These are phyloP conservation scores for Hypholoma sublateritium DNA, from an alignment of 768 basidiomycete species.

Conservation along the genomic window DNA sequence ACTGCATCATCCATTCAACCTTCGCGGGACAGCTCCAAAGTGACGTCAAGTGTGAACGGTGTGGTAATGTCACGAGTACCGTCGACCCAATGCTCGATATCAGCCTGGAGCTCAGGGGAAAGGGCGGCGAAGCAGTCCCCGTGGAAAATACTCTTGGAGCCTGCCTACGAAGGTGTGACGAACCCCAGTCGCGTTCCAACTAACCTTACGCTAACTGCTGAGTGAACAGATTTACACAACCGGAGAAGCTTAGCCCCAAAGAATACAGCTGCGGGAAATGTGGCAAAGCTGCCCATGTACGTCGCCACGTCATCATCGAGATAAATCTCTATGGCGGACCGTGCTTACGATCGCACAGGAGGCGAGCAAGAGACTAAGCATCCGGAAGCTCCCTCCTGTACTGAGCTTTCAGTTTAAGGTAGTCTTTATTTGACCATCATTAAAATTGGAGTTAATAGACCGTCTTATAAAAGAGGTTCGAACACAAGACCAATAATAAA, in stretches of 20 bases:
- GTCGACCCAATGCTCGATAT: conserved; percentile 90
- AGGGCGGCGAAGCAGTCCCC: conserved; percentile 39
- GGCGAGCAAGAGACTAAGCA: conserved; percentile 82
- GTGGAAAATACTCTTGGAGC: conserved; percentile 69
- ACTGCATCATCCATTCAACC: conserved; percentile 88
- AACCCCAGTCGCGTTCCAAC: conserved; percentile 6
- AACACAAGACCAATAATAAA: conserved; percentile 78
- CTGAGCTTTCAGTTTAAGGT: conserved; percentile 97
- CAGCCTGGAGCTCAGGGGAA: conserved; percentile 74
- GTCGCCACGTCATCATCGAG: conserved; percentile 17
- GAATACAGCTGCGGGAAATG: conserved; percentile 87
- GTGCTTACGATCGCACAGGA: conserved; percentile 39
- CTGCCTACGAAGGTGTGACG: conserved; percentile 68
- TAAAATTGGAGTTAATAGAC: conserved; percentile 2
- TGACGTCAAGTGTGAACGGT: conserved; percentile 86
- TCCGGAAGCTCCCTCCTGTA: conserved; percentile 84
- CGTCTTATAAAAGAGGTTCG: conserved; percentile 70
- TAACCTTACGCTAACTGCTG: conserved; percentile 1
- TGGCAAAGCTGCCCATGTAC: conserved; percentile 62
- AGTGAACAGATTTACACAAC: conserved; percentile 70
- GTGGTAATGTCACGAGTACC: conserved; percentile 74
- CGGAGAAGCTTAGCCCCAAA: conserved; percentile 80
- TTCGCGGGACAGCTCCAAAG: conserved; percentile 88
- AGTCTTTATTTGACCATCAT: background rate
- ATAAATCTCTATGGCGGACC: background rate